Percentiles rank a stretch among this genome's conserved stretches.
These are phyloP conservation scores for Phytophthora brassicae DNA, from an alignment of 352 stramenopile genomes.

Conservation along the genomic window DNA sequence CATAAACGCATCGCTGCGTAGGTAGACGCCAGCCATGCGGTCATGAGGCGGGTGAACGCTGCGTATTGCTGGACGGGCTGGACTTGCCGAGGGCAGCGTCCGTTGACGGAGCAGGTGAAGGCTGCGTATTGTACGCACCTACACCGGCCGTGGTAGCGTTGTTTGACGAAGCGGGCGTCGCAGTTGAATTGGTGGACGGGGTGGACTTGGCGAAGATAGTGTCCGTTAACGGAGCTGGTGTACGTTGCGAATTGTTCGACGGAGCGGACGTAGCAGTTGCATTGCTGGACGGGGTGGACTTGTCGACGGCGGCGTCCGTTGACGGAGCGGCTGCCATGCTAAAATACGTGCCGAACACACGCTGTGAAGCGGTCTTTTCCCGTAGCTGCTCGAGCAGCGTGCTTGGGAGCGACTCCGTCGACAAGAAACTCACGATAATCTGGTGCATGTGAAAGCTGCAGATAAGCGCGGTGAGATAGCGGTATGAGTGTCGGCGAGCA, in stretches of 20 bases:
- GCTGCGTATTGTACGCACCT: too few relatives aligned
- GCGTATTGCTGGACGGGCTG: neutral
- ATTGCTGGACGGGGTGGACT: neutral
- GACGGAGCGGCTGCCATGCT: neutral
- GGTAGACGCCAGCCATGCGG: too few relatives aligned
- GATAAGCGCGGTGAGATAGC: neutral
- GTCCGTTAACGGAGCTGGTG: neutral
- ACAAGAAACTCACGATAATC: slow-evolving; percentile 5
- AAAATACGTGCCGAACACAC: neutral
- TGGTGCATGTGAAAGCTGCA: slow-evolving; percentile 1
- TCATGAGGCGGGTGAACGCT: too few relatives aligned
- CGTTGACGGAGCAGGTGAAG: neutral
- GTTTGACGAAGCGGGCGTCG: too few relatives aligned
- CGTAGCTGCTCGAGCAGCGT: neutral
- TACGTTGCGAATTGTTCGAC: too few relatives aligned
- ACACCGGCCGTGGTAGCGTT: too few relatives aligned
- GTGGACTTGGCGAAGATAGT: neutral
- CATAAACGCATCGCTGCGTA: too few relatives aligned
- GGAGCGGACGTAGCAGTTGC: neutral
- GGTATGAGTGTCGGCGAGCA: neutral
- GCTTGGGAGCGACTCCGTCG: neutral
- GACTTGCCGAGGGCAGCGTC: neutral
- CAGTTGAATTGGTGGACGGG: neutral
- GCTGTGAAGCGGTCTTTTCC: neutral
- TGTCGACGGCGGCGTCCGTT: neutral